phyloP scores from a whole-genome alignment of 2,329 filamentous ascomycete species.

The Penicillium expansum region DNA sequence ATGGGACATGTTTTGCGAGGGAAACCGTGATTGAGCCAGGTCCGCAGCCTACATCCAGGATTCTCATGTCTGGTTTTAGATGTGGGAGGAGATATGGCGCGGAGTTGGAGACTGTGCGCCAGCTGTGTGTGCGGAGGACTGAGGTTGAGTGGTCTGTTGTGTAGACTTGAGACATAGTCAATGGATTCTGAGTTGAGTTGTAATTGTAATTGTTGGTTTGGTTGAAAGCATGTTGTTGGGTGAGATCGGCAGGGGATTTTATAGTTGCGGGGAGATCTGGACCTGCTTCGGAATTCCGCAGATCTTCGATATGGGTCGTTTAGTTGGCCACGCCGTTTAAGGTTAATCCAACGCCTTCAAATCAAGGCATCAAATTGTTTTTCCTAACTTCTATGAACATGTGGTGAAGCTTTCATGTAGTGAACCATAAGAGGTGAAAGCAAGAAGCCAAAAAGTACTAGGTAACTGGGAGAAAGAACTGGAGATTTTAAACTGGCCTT shows the following conservation, averaged over 20 bases:
- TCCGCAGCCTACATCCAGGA: slow-evolving; percentile 49
- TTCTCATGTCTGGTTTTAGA: slow-evolving; percentile 34
- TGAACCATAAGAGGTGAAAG: not conserved
- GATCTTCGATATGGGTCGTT: not conserved
- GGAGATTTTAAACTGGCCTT: not conserved
- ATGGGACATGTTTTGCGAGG: slow-evolving; percentile 37
- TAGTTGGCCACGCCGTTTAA: not conserved
- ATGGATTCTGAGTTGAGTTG: not conserved
- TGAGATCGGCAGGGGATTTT: not conserved
- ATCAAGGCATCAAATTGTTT: too few relatives aligned
- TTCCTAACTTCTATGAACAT: not conserved
- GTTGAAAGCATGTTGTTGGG: not conserved
- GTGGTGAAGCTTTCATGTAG: not conserved
- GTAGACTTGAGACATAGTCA: slow-evolving; percentile 28
- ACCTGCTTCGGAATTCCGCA: not conserved
- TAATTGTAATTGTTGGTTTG: not conserved
- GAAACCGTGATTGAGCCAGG: slow-evolving; percentile 46
- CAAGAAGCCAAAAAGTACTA: not conserved
- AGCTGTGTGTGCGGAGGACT: slow-evolving; percentile 37
- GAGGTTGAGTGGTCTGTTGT: slow-evolving; percentile 40
- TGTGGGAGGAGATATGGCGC: slow-evolving; percentile 42
- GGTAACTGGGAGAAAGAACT: not conserved
- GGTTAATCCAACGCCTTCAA: not conserved
- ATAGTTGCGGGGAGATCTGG: not conserved
- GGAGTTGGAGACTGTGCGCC: slow-evolving; percentile 38